A percentile compares a stretch with the other conserved stretches of the same genome.
Conservation (phyloP, 768 basidiomycete genomes). For the Lanmaoa rubissima region DNA sequence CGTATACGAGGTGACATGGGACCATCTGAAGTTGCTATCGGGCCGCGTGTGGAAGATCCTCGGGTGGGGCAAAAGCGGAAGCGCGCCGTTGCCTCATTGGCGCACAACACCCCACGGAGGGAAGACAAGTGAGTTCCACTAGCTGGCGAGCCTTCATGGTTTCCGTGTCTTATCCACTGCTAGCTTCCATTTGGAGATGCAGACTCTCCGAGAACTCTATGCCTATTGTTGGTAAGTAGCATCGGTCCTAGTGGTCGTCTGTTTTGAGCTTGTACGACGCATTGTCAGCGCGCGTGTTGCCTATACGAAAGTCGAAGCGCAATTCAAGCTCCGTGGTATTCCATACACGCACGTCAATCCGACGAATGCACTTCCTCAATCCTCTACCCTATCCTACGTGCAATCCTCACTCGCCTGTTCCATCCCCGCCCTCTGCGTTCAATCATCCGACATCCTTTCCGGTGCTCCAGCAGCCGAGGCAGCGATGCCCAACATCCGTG, state of each 20-base stretch:
- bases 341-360: conserved; percentile 76
- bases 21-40: conserved; percentile 10
- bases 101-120: conserved; percentile 13
- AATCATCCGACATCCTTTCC: conserved; percentile 75
- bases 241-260: not conserved
- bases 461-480: conserved; percentile 87
- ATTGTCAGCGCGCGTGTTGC: conserved; percentile 75
- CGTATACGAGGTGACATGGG: conserved; percentile 56
- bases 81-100: conserved; percentile 14
- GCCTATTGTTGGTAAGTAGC: conserved; percentile 80
- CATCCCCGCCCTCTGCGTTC: conserved; percentile 81
- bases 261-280: not conserved
- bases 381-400: conserved; percentile 50
- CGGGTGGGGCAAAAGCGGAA: conserved; percentile 32
- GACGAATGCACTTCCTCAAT: conserved; percentile 36
- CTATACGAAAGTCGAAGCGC: conserved; percentile 84
- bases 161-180: not conserved
- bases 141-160: not conserved
- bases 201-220: conserved; percentile 74
- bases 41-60: conserved; percentile 16
- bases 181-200: conserved; percentile 68
- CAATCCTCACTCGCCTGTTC: conserved; percentile 75
- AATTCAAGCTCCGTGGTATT: conserved; percentile 80
- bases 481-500: conserved; percentile 88
- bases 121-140: conserved; percentile 29